phyloP scores from a whole-genome alignment of 305 asterid species.

The Rubia occidens region DNA sequence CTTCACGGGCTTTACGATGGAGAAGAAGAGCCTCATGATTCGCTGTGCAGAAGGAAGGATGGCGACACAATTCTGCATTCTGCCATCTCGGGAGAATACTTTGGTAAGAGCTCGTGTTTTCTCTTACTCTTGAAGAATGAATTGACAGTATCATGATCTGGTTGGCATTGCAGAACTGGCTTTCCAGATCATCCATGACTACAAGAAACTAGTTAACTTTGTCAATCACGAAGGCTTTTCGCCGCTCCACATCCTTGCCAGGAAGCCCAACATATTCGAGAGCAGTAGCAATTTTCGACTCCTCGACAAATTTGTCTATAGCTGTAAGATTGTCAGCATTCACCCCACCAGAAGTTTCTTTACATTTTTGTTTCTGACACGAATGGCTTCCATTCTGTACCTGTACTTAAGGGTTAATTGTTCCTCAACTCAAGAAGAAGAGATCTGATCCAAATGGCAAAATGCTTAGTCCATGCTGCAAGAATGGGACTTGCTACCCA shows the following conservation, averaged over 20 bases:
- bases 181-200: constrained; percentile 21
- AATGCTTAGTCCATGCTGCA: not conserved
- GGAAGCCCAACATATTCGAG: constrained; percentile 32
- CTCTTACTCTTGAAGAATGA: not conserved
- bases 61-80: constrained; percentile 40
- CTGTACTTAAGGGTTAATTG: constrained; percentile 19
- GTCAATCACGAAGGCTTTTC: constrained; percentile 32
- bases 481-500: constrained; percentile 16
- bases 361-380: not conserved
- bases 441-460: not conserved
- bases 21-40: not conserved
- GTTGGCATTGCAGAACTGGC: constrained; percentile 30
- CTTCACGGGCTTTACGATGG: constrained; percentile 17
- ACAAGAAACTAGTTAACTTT: constrained; percentile 17
- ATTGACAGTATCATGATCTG: not conserved
- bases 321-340: constrained; percentile 18
- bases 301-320: constrained; percentile 25
- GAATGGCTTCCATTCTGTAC: not conserved
- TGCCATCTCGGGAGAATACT: constrained; percentile 37
- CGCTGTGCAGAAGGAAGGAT: constrained; percentile 31
- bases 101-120: constrained; percentile 24
- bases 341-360: not conserved
- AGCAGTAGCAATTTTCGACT: constrained; percentile 29
- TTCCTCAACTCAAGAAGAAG: constrained; percentile 17
- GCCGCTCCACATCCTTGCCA: constrained; percentile 32